These are phyloP conservation scores for Starmera pachycereana DNA, from an alignment of 805 yeast species.

Conservation along the genomic window DNA sequence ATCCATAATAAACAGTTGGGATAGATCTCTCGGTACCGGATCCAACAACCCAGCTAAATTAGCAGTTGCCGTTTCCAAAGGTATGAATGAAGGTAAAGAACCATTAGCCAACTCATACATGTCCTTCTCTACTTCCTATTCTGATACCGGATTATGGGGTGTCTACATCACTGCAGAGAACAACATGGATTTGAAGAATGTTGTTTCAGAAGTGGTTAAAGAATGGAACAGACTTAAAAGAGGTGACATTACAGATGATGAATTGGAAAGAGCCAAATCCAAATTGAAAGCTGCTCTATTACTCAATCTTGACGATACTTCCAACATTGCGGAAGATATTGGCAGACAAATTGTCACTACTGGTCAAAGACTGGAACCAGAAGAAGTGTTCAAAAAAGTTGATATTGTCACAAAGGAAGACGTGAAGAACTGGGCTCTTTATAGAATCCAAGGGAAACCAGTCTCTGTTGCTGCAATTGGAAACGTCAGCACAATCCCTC, in stretches of 20 bases:
- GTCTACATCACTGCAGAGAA: slow-evolving; percentile 77
- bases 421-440: slow-evolving; percentile 81
- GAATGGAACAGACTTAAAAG: slow-evolving; percentile 85
- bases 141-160: slow-evolving; percentile 98
- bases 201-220: slow-evolving; percentile 63
- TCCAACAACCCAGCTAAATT: slow-evolving; percentile 79
- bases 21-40: slow-evolving; percentile 80
- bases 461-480: slow-evolving; percentile 91
- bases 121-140: slow-evolving; percentile 95
- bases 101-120: slow-evolving; percentile 88
- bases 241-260: slow-evolving; percentile 72
- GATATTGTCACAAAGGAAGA: slow-evolving; percentile 71
- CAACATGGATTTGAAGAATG: slow-evolving; percentile 49
- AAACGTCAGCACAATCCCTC: slow-evolving; percentile 61
- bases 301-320: slow-evolving; percentile 85
- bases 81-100: slow-evolving; percentile 42
- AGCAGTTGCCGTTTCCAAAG: slow-evolving; percentile 51
- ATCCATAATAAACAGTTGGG: slow-evolving; percentile 97
- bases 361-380: slow-evolving; percentile 47
- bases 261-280: slow-evolving; percentile 89
- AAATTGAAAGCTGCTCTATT: slow-evolving; percentile 89
- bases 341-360: slow-evolving; percentile 96
- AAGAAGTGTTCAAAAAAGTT: slow-evolving; percentile 46
- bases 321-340: slow-evolving; percentile 94
- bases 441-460: slow-evolving; percentile 66